Conservation (phyloP, 306 rosid species). For the Cicer judaicum region DNA sequence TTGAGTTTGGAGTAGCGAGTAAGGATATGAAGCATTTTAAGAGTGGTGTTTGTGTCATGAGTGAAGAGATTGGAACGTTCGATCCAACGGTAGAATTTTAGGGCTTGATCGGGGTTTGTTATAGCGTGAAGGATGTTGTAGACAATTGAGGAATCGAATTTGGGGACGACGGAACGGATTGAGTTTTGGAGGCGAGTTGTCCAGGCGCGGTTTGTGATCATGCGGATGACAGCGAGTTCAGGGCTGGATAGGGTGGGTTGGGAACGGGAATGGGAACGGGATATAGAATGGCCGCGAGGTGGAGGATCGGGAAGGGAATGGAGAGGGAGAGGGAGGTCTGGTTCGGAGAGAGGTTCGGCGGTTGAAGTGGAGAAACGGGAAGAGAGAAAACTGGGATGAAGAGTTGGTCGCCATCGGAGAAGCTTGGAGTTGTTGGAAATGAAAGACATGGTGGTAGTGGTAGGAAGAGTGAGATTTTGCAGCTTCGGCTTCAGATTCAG, state of each 20-base stretch:
- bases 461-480: neutral
- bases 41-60: constrained; percentile 76
- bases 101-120: constrained; percentile 70
- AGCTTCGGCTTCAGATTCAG: neutral
- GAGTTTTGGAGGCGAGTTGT: constrained; percentile 88
- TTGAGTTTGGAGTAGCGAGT: constrained; percentile 76
- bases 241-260: constrained; percentile 17
- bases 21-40: constrained; percentile 79
- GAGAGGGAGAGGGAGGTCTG: neutral
- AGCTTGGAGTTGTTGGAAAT: constrained; percentile 58
- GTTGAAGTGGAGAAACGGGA: constrained; percentile 46
- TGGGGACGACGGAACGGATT: constrained; percentile 67
- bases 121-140: constrained; percentile 76
- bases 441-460: constrained; percentile 53
- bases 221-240: constrained; percentile 61
- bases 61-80: constrained; percentile 68
- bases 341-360: constrained; percentile 44
- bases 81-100: constrained; percentile 90
- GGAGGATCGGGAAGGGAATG: neutral
- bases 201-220: constrained; percentile 93
- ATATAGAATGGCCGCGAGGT: neutral
- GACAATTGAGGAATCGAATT: constrained; percentile 70
- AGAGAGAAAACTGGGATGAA: constrained; percentile 37
- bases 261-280: neutral
- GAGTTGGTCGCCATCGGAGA: constrained; percentile 48